Percentiles rank a stretch among this genome's conserved stretches.
Evolutionary conservation across 2,329 filamentous ascomycete species (phyloP).

Genomic region (Botrytis fragariae): DNA sequence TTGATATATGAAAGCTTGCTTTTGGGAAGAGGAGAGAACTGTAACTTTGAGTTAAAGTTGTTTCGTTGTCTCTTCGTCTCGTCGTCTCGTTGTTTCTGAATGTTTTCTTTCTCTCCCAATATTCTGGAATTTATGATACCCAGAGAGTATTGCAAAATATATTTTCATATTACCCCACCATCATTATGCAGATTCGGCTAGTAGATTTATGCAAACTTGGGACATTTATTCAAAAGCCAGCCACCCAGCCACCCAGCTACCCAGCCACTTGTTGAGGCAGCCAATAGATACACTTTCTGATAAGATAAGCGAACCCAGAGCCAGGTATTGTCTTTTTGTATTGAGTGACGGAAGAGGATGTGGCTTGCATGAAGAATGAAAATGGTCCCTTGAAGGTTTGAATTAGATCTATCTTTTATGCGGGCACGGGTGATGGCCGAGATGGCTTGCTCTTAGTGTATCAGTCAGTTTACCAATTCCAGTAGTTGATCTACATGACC

Average conservation of each 20-base stretch:
- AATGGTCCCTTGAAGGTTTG: neutral
- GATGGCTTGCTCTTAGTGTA: neutral
- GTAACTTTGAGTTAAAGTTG: neutral
- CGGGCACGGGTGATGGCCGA: neutral
- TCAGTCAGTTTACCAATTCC: neutral
- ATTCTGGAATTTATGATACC: neutral
- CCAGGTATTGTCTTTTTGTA: neutral
- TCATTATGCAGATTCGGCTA: neutral
- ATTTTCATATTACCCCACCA: constrained; percentile 1
- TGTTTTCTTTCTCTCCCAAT: neutral
- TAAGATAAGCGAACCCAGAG: constrained; percentile 1
- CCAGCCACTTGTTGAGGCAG: neutral
- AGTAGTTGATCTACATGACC: neutral
- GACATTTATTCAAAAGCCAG: neutral
- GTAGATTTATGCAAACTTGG: neutral
- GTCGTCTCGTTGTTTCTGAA: neutral
- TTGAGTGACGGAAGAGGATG: neutral
- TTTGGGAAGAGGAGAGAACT: neutral
- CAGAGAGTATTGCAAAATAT: neutral
- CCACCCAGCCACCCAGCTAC: neutral
- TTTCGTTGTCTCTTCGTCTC: neutral
- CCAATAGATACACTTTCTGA: neutral
- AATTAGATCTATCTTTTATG: neutral
- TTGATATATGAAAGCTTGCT: neutral
- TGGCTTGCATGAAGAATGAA: neutral